A percentile compares a stretch with the other conserved stretches of the same genome.
phyloP scores from a whole-genome alignment of 495 filamentous ascomycete species.

The Aspergillus nanangensis region DNA sequence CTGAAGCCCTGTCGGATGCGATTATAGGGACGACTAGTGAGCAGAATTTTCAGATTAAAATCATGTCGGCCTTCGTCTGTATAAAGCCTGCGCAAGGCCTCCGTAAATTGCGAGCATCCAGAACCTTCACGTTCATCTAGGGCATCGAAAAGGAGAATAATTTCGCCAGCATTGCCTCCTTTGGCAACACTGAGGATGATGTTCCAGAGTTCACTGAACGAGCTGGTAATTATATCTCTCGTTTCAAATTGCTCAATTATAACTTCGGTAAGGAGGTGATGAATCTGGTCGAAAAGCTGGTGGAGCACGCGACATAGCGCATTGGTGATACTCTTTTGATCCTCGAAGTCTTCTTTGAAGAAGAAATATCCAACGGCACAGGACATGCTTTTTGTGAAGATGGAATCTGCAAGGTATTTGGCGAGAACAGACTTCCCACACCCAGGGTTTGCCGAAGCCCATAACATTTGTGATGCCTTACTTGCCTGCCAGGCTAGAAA shows the following conservation, averaged over 20 bases:
- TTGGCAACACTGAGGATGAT: slow-evolving; percentile 27
- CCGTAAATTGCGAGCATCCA: slow-evolving; percentile 12
- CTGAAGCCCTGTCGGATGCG: slow-evolving; percentile 32
- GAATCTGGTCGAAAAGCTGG: slow-evolving; percentile 38
- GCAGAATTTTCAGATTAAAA: slow-evolving; percentile 38
- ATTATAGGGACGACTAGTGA: slow-evolving; percentile 46
- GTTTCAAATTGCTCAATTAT: slow-evolving; percentile 23
- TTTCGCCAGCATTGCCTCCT: slow-evolving; percentile 34
- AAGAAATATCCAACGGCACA: slow-evolving; percentile 48
- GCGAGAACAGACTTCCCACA: slow-evolving; percentile 53
- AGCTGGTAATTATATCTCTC: slow-evolving; percentile 25
- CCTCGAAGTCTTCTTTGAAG: slow-evolving; percentile 49
- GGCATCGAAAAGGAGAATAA: slow-evolving; percentile 48
- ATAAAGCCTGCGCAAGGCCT: slow-evolving; percentile 11
- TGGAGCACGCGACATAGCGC: slow-evolving; percentile 45
- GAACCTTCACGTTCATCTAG: slow-evolving; percentile 31
- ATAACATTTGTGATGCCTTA: slow-evolving; percentile 25
- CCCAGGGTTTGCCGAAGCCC: slow-evolving; percentile 51
- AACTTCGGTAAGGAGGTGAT: slow-evolving; percentile 21
- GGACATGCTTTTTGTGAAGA: background rate
- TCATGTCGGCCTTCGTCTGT: background rate
- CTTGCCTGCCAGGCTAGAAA: slow-evolving; percentile 14
- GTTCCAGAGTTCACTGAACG: slow-evolving; percentile 36
- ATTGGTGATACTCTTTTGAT: slow-evolving; percentile 32
- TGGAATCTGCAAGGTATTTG: slow-evolving; percentile 38